Conservation (phyloP, 352 stramenopile species). For the Phytophthora sojae region DNA sequence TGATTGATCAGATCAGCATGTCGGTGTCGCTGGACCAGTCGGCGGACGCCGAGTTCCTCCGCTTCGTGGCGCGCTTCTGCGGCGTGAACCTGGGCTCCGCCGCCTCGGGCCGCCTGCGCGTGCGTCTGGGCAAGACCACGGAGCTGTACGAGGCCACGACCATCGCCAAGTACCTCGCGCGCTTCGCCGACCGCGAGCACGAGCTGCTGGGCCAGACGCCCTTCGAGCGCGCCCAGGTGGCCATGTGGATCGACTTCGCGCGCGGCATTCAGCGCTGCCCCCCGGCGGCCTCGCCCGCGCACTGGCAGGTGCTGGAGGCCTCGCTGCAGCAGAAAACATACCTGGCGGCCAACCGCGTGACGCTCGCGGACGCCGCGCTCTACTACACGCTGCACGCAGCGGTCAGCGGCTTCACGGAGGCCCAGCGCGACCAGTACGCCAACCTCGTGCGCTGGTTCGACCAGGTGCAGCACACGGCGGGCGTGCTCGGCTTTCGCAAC, state of each 20-base stretch:
- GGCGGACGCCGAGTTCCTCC: slow-evolving; percentile 71
- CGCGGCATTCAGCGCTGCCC: slow-evolving; percentile 53
- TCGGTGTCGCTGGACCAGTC: slow-evolving; percentile 87
- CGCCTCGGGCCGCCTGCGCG: slow-evolving; percentile 72
- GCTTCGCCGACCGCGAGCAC: slow-evolving; percentile 73
- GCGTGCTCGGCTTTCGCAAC: slow-evolving; percentile 83
- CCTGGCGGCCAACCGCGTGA: slow-evolving; percentile 72
- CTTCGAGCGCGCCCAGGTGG: slow-evolving; percentile 75
- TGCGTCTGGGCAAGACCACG: slow-evolving; percentile 75
- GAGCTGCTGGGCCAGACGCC: slow-evolving; percentile 67
- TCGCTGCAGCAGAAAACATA: slow-evolving; percentile 70
- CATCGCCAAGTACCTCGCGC: slow-evolving; percentile 83
- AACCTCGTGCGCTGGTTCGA: slow-evolving; percentile 88
- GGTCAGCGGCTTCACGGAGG: slow-evolving; percentile 44
- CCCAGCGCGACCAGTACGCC: slow-evolving; percentile 55
- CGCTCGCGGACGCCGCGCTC: slow-evolving; percentile 80
- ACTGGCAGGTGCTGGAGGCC: slow-evolving; percentile 74
- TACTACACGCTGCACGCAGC: slow-evolving; percentile 69
- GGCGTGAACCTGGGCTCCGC: slow-evolving; percentile 79
- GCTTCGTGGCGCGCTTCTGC: slow-evolving; percentile 86
- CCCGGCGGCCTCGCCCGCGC: slow-evolving; percentile 38
- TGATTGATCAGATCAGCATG: slow-evolving; percentile 50
- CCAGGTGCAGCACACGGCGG: slow-evolving; percentile 86
- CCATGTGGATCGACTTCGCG: slow-evolving; percentile 84
- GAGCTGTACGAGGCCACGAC: slow-evolving; percentile 77